These are phyloP conservation scores for Lecanicillium sp. DNA, from an alignment of 2,329 filamentous ascomycete species.

Conservation along the genomic window DNA sequence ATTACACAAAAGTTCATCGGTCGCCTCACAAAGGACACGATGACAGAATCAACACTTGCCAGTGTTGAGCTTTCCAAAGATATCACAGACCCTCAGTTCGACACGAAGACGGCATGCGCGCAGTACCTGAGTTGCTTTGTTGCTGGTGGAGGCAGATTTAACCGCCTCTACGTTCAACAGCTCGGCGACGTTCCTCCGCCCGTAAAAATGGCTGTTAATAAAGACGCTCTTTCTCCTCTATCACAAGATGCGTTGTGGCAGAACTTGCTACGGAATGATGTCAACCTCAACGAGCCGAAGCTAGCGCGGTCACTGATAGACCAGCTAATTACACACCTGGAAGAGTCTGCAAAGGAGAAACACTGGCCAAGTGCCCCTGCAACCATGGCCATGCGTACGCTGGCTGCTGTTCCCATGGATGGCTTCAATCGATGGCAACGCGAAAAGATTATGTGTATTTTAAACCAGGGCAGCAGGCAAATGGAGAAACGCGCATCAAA, in stretches of 20 bases:
- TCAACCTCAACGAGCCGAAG: slow-evolving; percentile 26
- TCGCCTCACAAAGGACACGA: slow-evolving; percentile 23
- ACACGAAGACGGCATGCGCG: slow-evolving; percentile 17
- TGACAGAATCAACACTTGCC: slow-evolving; percentile 12
- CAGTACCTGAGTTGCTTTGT: slow-evolving; percentile 28
- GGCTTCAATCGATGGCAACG: slow-evolving; percentile 33
- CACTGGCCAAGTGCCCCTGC: slow-evolving; percentile 22
- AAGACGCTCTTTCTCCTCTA: neutral
- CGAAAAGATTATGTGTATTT: slow-evolving; percentile 31
- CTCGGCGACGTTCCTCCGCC: slow-evolving; percentile 17
- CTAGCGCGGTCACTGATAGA: slow-evolving; percentile 24
- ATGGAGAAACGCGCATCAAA: slow-evolving; percentile 18
- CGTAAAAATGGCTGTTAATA: slow-evolving; percentile 14
- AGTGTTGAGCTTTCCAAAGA: neutral
- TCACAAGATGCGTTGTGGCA: slow-evolving; percentile 16
- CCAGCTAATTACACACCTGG: slow-evolving; percentile 21
- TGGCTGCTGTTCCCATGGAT: slow-evolving; percentile 29
- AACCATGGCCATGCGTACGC: slow-evolving; percentile 21
- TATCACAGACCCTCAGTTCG: slow-evolving; percentile 15
- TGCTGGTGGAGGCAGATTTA: slow-evolving; percentile 23
- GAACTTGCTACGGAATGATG: slow-evolving; percentile 27
- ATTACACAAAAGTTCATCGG: slow-evolving; percentile 25
- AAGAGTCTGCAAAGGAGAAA: slow-evolving; percentile 20
- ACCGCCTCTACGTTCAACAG: slow-evolving; percentile 18
- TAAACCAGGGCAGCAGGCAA: slow-evolving; percentile 19